Evolutionary conservation across 768 basidiomycete genomes (phyloP).

Genomic region (Nidularia pulvinata): DNA sequence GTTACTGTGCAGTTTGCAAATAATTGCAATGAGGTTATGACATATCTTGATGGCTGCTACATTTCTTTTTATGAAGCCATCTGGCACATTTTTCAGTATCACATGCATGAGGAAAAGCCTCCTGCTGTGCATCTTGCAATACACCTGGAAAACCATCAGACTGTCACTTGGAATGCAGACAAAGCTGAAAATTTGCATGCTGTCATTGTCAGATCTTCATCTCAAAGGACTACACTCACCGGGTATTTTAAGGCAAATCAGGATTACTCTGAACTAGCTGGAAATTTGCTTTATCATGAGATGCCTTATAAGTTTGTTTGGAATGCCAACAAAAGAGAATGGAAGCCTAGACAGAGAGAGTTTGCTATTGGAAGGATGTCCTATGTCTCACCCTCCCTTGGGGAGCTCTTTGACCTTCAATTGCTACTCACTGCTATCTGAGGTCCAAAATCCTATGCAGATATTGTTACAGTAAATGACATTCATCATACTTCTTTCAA

Average conservation of each 20-base stretch:
- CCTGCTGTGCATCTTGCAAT: constrained; percentile 29
- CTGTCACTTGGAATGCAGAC: constrained; percentile 21
- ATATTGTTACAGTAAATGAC: constrained; percentile 10
- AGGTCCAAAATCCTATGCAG: constrained; percentile 18
- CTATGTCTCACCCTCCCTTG: constrained; percentile 23
- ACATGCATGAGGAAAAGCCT: constrained; percentile 26
- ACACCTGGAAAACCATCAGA: constrained; percentile 26
- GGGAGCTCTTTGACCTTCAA: constrained; percentile 33
- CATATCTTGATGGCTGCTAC: neutral
- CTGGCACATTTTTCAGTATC: constrained; percentile 28
- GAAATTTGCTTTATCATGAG: constrained; percentile 15
- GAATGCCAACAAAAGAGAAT: constrained; percentile 4
- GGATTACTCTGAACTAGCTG: constrained; percentile 4
- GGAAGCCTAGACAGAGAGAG: constrained; percentile 8
- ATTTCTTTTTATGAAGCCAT: constrained; percentile 25
- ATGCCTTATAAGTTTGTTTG: constrained; percentile 25
- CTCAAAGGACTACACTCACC: constrained; percentile 18
- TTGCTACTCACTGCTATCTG: constrained; percentile 26
- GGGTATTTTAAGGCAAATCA: constrained; percentile 27
- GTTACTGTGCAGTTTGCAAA: constrained; percentile 23
- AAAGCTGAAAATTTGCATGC: constrained; percentile 9
- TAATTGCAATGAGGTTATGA: neutral
- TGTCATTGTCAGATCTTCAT: constrained; percentile 7
- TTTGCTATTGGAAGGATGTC: constrained; percentile 18
- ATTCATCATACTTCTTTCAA: constrained; percentile 17